Evolutionary conservation across 306 rosid species (phyloP).

Genomic region (Pterocarpus santalinus): DNA sequence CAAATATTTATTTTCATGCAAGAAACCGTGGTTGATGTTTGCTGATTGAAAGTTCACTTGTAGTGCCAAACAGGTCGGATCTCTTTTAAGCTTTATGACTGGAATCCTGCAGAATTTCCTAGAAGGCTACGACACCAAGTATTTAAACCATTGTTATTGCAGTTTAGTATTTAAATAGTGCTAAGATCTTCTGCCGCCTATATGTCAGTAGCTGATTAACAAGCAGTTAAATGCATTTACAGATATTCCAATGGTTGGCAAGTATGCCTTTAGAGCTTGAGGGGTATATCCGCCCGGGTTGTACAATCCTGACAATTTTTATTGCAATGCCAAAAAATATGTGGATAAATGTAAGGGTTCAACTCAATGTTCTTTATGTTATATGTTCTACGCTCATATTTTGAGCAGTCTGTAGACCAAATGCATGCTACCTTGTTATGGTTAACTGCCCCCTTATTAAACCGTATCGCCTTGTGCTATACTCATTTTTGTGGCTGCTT

Average conservation of each 20-base stretch:
- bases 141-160: conserved; percentile 73
- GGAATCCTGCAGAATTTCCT: conserved; percentile 99
- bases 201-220: conserved; percentile 56
- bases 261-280: conserved; percentile 98
- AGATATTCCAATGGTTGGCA: conserved; percentile 98
- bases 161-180: conserved; percentile 73
- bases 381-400: conserved; percentile 5
- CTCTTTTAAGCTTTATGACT: conserved; percentile 98
- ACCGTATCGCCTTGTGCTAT: background rate
- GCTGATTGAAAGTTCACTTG: conserved; percentile 62
- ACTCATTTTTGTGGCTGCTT: conserved; percentile 11
- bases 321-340: conserved; percentile 88
- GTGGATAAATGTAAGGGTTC: conserved; percentile 86
- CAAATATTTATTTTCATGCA: conserved; percentile 17
- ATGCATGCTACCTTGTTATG: conserved; percentile 14
- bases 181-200: conserved; percentile 31
- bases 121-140: conserved; percentile 99
- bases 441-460: conserved; percentile 6
- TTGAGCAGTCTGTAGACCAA: conserved; percentile 26
- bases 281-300: conserved; percentile 99
- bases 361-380: conserved; percentile 33
- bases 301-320: conserved; percentile 86
- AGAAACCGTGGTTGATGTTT: conserved; percentile 14
- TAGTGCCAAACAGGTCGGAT: conserved; percentile 99
- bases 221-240: conserved; percentile 48